Evolutionary conservation across 75 land plant genomes (phyloP).

Genomic region (Larix kaempferi): DNA sequence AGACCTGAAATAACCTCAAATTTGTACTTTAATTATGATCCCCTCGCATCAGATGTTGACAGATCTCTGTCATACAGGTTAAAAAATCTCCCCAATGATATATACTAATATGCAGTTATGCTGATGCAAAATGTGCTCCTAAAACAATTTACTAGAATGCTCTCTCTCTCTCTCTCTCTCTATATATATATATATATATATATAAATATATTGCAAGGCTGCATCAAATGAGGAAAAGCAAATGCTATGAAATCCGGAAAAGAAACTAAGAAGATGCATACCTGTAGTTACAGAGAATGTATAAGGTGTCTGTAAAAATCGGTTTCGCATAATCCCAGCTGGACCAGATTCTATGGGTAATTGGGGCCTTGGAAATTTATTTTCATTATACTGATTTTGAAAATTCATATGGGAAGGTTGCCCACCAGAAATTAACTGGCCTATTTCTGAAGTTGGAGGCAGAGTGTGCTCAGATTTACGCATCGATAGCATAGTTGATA

Average conservation of each 20-base stretch:
- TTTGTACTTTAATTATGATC: neutral
- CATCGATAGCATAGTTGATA: neutral
- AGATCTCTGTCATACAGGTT: neutral
- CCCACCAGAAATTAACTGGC: constrained; percentile 9
- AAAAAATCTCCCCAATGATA: neutral
- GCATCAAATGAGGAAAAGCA: neutral
- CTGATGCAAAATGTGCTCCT: neutral
- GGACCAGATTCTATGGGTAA: constrained; percentile 17
- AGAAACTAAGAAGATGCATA: neutral
- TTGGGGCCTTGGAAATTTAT: constrained; percentile 15
- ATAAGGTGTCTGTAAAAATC: constrained; percentile 21
- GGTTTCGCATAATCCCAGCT: constrained; percentile 18
- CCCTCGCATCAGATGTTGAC: neutral
- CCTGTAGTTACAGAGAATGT: constrained; percentile 31
- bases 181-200: neutral
- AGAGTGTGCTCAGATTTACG: constrained; percentile 28
- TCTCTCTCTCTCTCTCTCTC: neutral
- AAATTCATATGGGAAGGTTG: constrained; percentile 14
- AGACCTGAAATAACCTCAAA: neutral
- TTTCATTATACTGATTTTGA: constrained; percentile 23
- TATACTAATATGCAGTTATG: neutral
- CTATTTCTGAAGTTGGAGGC: constrained; percentile 29
- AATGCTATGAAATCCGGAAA: neutral
- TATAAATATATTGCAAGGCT: neutral
- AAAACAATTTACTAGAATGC: neutral